Evolutionary conservation across 176 grass and related monocot species (phyloP), one percentile per base, ranked within the genome.

Genomic region (Lolium rigidum): DNA sequence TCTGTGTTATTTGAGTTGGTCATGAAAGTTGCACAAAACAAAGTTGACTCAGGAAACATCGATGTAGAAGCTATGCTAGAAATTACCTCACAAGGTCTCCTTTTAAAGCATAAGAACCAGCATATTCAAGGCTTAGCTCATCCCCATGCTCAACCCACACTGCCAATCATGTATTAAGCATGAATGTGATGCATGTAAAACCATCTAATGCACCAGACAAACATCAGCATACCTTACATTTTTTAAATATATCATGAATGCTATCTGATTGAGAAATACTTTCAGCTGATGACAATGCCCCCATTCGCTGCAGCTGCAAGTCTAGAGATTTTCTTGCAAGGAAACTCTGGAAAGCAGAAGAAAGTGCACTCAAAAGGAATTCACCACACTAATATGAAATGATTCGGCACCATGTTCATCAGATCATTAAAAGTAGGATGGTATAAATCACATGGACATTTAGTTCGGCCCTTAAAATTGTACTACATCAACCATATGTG

Each of bases 71-170:
- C 10, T 35, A 88, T 55, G n/a, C 11, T 62, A 81, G 21, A 63
- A 60, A 47, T 68, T 94, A 99, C 97, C 97, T 94, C 72, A 99
- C 94, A 84, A 99, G 86, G 80, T 96, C 97, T 22, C 97, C 90
- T 82, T 99, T 99, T 18, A 99, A 86, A 70, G 97, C 97, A 88
- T 87, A 91, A 90, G 97, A 94, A 88, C 97, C 97, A 84, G 94
- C 92, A 64, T 99, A 99, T 66, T 92, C 97, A 69, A 96, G 87
- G 90, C 97, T 96, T 84, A 99, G 88, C 81, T 98, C 97, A 86
- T 98, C 97, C 67, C 97, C 97, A 67, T 96, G 97, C 68, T 95
- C 88, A 84, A 85, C 97, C 97, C 97, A 99, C 82, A 93, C 97
- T 99, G 68, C 62, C 55, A 91, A 39, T 72, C 20, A 82, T 74